Base-by-base conservation (phyloP, 2,329 filamentous ascomycete species). In the Aureobasidium musti region DNA sequence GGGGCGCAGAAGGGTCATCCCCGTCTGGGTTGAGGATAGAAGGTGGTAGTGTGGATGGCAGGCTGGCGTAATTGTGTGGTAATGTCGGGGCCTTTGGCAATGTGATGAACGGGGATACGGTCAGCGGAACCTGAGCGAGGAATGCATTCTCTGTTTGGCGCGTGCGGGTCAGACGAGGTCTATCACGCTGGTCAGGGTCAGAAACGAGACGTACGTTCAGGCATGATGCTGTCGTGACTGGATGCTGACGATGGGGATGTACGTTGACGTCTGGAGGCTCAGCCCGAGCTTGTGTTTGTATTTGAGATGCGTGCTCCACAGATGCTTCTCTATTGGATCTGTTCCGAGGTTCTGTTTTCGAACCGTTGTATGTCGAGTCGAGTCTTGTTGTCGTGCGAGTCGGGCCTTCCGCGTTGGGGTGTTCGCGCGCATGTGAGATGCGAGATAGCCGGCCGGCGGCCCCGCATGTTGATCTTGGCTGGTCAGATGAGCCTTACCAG, bases 31-130 rank as follows among this genome's bases (percentile, higher is more conserved):
- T 83, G 8, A 87, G 85, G 39, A 87, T 83, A 1, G 91, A 90
- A 1, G 87, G 87, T 0, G 95, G 94, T 0, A 98, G 86, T 2
- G 92, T 90, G 0, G 92, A 94, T 0, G 94, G 91, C 75, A 98
- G 89, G 13, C 88, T 85, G 76, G 93, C 94, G 84, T 97, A 98
- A 72, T 92, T 96, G 82, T 98, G 98, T 28, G 95, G 94, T 8
- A 99, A 87, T 0, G 93, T 97, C 23, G 93, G 91, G 30, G 94
- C 90, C 35, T 91, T 89, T 13, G 95, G 95, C 37, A 99, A 89
- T 68, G 89, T 90, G 73, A 98, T 87, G 81, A 97, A 97, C 30
- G 95, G 95, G 3, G 94, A 97, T 52, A 98, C 92, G 59, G 92
- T 96, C 65, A 99, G 82, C 35, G 95, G 92, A 47, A 98, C 88